Evolutionary conservation across 768 basidiomycete genomes (phyloP), one percentile per base, ranked within the genome.

Genomic region (Boletus reticuloceps): DNA sequence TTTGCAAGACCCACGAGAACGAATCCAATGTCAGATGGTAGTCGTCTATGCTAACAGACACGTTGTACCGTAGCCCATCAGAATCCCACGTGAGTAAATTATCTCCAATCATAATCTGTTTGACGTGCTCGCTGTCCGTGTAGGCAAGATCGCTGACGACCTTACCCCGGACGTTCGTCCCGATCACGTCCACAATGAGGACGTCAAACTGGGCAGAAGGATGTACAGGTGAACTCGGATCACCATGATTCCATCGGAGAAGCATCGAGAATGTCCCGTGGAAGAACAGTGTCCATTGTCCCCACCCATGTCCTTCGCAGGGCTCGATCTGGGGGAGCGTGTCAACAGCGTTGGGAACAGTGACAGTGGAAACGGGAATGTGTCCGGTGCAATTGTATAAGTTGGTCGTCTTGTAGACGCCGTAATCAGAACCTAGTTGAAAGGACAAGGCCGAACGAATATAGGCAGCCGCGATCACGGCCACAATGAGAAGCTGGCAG

Each of bases 311-410:
- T 14, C 11, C 14, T 6, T 31, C 10, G 14, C n/a, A 42, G 14
- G 55, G 36, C 2, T 36, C 32, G 43, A 58, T 51, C 43, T 63
- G 60, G 0, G 62, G 62, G 27, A 62, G 54, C 1, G 62, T 63
- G 54, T 63, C 60, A 25, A 40, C 49, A 6, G 56, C 54, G 22
- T 58, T 63, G 34, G 39, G 32, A 4, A 43, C 46, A 16, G 62
- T 63, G 34, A 63, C 50, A 17, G 54, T 63, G 47, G 62, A 63
- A 11, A 38, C 6, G 5, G 34, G 29, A 6, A 53, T 37, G 13
- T 37, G 45, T 4, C 61, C 59, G 12, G 61, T 55, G 45, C 61
- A 61, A 44, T 62, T 61, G 48, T 62, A 60, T n/a, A 62, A 40
- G n/a, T 58, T 58, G 20, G 47, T 42, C 14, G 61, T 58, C 6